Conservation (phyloP, 2,329 filamentous ascomycete genomes). For the Blastomyces percursus region DNA sequence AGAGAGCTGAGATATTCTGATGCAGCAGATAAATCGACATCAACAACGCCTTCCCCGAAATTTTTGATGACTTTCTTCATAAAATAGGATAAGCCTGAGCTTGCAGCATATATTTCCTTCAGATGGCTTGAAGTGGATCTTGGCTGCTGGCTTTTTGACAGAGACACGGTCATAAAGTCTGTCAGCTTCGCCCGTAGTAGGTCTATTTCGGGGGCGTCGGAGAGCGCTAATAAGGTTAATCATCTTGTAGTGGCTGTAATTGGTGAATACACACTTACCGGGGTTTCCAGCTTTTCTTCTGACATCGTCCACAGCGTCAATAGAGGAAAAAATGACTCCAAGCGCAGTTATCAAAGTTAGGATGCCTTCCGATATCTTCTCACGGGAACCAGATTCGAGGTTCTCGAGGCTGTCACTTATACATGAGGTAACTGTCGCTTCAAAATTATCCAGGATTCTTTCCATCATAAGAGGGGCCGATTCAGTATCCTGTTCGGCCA, state of each 20-base stretch:
- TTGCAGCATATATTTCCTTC: conserved; percentile 1
- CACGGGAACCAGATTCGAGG: neutral
- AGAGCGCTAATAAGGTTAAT: neutral
- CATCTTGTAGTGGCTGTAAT: neutral
- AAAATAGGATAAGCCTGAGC: conserved; percentile 1
- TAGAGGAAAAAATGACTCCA: neutral
- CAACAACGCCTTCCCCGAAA: neutral
- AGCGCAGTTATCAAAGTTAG: neutral
- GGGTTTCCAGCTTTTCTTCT: neutral
- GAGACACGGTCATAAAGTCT: neutral
- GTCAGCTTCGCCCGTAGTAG: neutral
- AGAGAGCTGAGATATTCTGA: neutral
- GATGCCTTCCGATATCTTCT: neutral
- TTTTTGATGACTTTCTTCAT: neutral
- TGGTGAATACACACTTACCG: neutral
- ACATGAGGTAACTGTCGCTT: neutral
- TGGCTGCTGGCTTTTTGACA: neutral
- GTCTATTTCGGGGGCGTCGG: neutral
- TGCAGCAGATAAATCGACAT: neutral
- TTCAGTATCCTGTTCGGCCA: neutral
- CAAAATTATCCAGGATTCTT: neutral
- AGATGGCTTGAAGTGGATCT: neutral
- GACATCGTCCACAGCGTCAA: neutral
- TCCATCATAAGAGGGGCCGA: neutral
- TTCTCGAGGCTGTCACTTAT: neutral